These are phyloP conservation scores for button mushroom (Agaricus bisporus) DNA, from an alignment of 768 basidiomycete genomes.

Conservation along the genomic window DNA sequence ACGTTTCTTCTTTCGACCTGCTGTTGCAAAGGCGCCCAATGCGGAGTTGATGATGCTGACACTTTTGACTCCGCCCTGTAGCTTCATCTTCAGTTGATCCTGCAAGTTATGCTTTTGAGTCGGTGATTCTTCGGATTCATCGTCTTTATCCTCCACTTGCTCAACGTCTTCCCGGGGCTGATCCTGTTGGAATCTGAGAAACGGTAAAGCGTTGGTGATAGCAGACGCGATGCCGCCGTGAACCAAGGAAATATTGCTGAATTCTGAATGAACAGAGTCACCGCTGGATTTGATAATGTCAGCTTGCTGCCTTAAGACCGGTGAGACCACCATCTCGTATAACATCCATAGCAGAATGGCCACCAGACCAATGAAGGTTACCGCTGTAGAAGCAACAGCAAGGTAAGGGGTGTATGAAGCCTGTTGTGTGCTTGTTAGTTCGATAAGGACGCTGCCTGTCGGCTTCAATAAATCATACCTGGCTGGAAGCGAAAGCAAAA, in stretches of 20 bases:
- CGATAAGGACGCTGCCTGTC: no score
- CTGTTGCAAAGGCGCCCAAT: not conserved
- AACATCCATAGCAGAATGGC: conserved; percentile 3
- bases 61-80: not conserved
- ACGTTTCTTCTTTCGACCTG: not conserved
- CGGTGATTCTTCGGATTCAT: not conserved
- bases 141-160: not conserved
- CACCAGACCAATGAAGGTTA: conserved; percentile 4
- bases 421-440: not conserved
- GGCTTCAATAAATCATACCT: not conserved
- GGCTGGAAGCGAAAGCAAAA: conserved; percentile 1
- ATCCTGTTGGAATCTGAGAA: not conserved
- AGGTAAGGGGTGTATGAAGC: conserved; percentile 1
- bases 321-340: conserved; percentile 1
- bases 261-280: conserved; percentile 1
- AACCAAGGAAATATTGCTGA: not conserved
- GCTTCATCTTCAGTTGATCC: not conserved
- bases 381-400: conserved; percentile 2
- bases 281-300: conserved; percentile 5
- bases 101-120: not conserved
- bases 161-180: not conserved
- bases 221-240: not conserved
- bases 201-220: not conserved
- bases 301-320: not conserved
- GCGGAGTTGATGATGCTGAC: not conserved